Evolutionary conservation across 805 yeast species (phyloP), one percentile per base, ranked within the genome.

Genomic region (Hanseniaspora mollemarum): DNA sequence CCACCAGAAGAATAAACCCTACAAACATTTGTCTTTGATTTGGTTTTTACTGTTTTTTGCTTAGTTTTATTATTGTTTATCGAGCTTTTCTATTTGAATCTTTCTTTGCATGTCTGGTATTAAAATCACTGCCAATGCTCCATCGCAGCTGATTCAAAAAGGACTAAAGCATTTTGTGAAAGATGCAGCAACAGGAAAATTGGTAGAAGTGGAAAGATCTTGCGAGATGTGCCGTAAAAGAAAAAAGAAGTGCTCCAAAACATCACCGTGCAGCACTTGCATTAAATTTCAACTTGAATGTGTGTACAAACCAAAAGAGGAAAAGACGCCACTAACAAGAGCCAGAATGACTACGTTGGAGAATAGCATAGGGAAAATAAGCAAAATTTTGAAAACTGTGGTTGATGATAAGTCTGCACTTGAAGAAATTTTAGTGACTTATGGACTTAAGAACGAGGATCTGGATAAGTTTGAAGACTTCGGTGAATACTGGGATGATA

Each of bases 161-260:
- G 18, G 16, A 29, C 5, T 18, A 28, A 41, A 41, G 12, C 12
- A 12, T 13, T 31, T 10, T 29, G 18, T 41, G 7, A 31, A 24
- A 41, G 45, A 29, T 16, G 12, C 25, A 13, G 7, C 3, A 29
- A 16, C 37, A 7, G 46, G 37, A 13, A 31, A 12, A 33, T 28
- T 28, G 9, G 26, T 19, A 2, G 37, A 29, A 46, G 33, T 55
- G 18, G 62, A 60, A 25, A 63, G 60, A 49, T 66, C 66, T 15
- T 86, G 95, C 64, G 95, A 86, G 63, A 79, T 88, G 2, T 86
- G 95, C 62, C 75, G 95, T 33, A 76, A 78, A 57, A 71, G 92
- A 51, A 86, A 86, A 65, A 71, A 85, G 54, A 81, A 80, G 60
- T 86, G 95, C 62, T 78, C 94, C 28, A 86, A 84, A 59, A 85